Evolutionary conservation across 129 eudicot species (phyloP).

Genomic region (Chrysanthemum makinoi): DNA sequence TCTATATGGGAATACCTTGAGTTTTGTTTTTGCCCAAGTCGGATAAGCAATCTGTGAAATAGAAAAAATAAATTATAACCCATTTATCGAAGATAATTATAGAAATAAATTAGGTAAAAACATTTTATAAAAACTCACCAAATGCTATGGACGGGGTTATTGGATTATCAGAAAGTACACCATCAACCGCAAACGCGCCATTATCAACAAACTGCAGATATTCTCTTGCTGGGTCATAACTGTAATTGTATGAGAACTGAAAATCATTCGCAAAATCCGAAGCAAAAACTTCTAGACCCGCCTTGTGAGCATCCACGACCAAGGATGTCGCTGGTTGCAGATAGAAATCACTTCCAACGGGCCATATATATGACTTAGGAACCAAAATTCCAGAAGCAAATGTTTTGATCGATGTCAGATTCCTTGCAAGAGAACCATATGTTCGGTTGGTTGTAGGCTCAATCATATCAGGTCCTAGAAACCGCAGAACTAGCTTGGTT

Average conservation of each 20-base stretch:
- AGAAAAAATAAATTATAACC: conserved; percentile 19
- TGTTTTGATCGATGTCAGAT: conserved; percentile 60
- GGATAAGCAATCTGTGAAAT: conserved; percentile 64
- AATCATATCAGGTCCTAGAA: conserved; percentile 45
- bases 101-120: conserved; percentile 5
- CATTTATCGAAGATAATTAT: neutral
- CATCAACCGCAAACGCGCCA: conserved; percentile 81
- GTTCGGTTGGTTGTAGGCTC: conserved; percentile 85
- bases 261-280: conserved; percentile 64
- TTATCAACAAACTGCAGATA: conserved; percentile 67
- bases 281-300: conserved; percentile 67
- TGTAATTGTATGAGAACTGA: conserved; percentile 64
- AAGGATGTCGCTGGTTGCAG: conserved; percentile 58
- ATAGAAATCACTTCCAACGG: conserved; percentile 39
- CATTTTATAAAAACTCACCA: conserved; percentile 40
- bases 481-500: conserved; percentile 65
- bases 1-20: conserved; percentile 49
- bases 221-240: conserved; percentile 80
- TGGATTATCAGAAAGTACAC: conserved; percentile 89
- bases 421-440: conserved; percentile 64
- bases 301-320: conserved; percentile 81
- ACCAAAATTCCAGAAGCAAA: conserved; percentile 89
- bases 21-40: conserved; percentile 49
- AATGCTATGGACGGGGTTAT: conserved; percentile 74
- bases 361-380: conserved; percentile 83